Conservation (phyloP, 305 asterid species). For the Rubia peregrina region DNA sequence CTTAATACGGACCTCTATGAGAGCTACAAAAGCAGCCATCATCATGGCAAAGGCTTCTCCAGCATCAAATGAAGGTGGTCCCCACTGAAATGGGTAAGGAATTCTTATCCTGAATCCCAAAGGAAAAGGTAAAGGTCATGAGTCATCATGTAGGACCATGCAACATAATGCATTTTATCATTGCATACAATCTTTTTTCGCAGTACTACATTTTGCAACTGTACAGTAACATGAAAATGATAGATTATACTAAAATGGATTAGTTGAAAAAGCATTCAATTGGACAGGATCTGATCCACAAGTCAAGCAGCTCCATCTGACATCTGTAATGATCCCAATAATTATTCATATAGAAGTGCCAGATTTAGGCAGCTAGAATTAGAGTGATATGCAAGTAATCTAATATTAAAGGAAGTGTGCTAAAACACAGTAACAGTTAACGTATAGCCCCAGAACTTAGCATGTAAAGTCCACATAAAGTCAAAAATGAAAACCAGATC, state of each 20-base stretch:
- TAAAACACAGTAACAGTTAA: background rate
- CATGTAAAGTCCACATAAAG: background rate
- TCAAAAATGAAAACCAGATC: background rate
- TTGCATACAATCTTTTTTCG: background rate
- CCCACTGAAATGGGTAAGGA: conserved; percentile 97
- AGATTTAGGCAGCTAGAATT: background rate
- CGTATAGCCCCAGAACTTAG: too few species aligned
- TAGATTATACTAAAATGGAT: background rate
- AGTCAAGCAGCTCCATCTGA: background rate
- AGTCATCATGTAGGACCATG: background rate
- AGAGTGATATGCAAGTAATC: too few species aligned
- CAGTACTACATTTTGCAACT: background rate
- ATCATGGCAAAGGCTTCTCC: conserved; percentile 99
- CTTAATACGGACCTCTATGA: conserved; percentile 57
- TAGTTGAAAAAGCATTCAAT: background rate
- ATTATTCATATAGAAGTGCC: background rate
- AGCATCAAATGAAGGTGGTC: conserved; percentile 81
- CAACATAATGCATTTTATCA: background rate
- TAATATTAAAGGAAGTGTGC: background rate
- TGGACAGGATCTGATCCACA: background rate
- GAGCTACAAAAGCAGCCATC: conserved; percentile 82
- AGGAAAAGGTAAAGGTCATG: conserved; percentile 9
- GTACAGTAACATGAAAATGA: background rate
- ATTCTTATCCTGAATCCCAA: conserved; percentile 68
- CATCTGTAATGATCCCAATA: background rate